A percentile compares a stretch with the other conserved stretches of the same genome.
These are phyloP conservation scores for Phaseolus coccineus DNA, from an alignment of 331 rosid genomes.

Conservation along the genomic window DNA sequence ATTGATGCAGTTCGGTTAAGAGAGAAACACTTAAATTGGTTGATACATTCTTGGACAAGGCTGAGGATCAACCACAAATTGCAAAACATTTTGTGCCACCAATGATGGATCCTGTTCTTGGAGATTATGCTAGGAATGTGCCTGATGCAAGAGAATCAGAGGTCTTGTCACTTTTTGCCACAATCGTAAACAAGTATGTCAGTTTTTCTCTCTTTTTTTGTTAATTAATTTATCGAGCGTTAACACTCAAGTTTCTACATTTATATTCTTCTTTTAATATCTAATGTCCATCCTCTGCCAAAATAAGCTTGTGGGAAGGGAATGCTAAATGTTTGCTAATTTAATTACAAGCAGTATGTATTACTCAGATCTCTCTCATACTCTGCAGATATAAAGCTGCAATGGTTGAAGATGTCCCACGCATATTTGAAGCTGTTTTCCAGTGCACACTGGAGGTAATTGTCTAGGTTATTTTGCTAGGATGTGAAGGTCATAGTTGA, in stretches of 20 bases:
- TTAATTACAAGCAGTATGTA: not conserved
- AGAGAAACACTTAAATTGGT: conserved; percentile 91
- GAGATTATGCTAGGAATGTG: conserved; percentile 93
- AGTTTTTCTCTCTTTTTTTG: not conserved
- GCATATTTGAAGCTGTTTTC: conserved; percentile 95
- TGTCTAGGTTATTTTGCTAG: conserved; percentile 32
- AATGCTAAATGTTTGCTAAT: conserved; percentile 1
- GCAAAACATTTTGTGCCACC: conserved; percentile 98
- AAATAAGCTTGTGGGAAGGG: not conserved
- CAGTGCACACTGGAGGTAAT: conserved; percentile 95
- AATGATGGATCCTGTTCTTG: conserved; percentile 94
- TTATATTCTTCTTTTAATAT: not conserved
- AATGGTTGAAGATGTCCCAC: conserved; percentile 89
- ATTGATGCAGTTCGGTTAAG: conserved; percentile 80
- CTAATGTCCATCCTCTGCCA: not conserved
- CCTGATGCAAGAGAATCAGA: conserved; percentile 98
- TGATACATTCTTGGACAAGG: conserved; percentile 94
- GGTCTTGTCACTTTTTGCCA: conserved; percentile 95
- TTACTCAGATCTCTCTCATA: conserved; percentile 7
- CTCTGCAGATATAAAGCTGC: conserved; percentile 74
- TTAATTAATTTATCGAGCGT: conserved; percentile 10
- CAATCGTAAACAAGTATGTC: conserved; percentile 82
- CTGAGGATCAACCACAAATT: conserved; percentile 89
- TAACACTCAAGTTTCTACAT: not conserved
- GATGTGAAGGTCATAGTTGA: not conserved